These are phyloP conservation scores for Trametes cingulata DNA, from an alignment of 768 basidiomycete species.

Conservation along the genomic window DNA sequence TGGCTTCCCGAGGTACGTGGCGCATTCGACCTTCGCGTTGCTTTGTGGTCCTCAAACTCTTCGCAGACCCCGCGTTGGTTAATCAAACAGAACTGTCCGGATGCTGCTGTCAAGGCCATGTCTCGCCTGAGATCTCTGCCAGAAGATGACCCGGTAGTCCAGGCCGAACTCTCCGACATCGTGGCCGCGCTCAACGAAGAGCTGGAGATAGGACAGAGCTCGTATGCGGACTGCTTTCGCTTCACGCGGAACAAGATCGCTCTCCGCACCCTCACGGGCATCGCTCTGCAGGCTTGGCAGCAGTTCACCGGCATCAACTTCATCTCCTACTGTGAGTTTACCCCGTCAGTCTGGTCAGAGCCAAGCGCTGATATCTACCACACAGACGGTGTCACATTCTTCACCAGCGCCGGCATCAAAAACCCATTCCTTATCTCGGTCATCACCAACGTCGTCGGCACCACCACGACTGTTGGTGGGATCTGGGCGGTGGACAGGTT, in stretches of 20 bases:
- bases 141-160: constrained; percentile 34
- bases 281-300: constrained; percentile 73
- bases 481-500: constrained; percentile 78
- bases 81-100: constrained; percentile 60
- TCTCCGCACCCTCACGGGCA: constrained; percentile 76
- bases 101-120: constrained; percentile 56
- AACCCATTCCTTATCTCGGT: constrained; percentile 56
- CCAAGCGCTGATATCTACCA: too few species aligned
- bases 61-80: constrained; percentile 64
- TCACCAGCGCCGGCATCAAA: constrained; percentile 41
- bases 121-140: constrained; percentile 37
- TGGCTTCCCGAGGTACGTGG: constrained; percentile 55
- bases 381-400: constrained; percentile 46
- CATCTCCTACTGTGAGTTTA: constrained; percentile 45
- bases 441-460: constrained; percentile 72
- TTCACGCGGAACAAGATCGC: constrained; percentile 54
- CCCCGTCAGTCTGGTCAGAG: too few species aligned
- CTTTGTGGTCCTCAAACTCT: not conserved
- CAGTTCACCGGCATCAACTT: constrained; percentile 82
- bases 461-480: constrained; percentile 75
- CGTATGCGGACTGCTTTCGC: constrained; percentile 34
- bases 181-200: constrained; percentile 31
- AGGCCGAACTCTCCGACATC: constrained; percentile 32
- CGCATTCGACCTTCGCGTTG: constrained; percentile 1
- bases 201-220: not conserved